Evolutionary conservation across 2,329 filamentous ascomycete genomes (phyloP).

Genomic region (Ciborinia camelliae): DNA sequence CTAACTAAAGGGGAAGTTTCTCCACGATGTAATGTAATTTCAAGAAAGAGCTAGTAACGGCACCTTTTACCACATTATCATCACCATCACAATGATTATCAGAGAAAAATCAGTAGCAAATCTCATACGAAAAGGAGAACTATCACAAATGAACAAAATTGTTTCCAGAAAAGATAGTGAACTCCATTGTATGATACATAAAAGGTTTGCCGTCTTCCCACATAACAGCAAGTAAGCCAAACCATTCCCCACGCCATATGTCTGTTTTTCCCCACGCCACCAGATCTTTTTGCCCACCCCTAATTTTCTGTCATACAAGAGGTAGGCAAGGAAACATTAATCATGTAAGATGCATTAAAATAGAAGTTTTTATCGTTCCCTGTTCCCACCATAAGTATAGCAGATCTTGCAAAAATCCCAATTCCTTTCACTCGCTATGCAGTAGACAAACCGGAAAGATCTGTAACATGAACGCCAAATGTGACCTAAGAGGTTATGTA

Average conservation of each 20-base stretch:
- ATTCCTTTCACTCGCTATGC: slow-evolving; percentile 39
- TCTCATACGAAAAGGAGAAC: background rate
- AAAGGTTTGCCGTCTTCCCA: slow-evolving; percentile 23
- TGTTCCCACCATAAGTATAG: slow-evolving; percentile 28
- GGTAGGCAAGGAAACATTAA: slow-evolving; percentile 34
- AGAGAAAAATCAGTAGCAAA: background rate
- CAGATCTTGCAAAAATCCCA: slow-evolving; percentile 35
- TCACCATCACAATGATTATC: background rate
- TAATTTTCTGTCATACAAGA: slow-evolving; percentile 27
- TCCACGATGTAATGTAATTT: background rate
- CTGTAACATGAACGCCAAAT: slow-evolving; percentile 36
- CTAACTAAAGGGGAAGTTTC: background rate
- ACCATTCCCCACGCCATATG: slow-evolving; percentile 34
- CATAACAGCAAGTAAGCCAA: slow-evolving; percentile 31
- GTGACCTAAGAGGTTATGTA: slow-evolving; percentile 36
- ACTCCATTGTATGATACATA: slow-evolving; percentile 39
- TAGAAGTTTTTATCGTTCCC: slow-evolving; percentile 29
- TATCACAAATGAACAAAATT: background rate
- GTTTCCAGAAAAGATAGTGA: slow-evolving; percentile 23
- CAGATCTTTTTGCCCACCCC: slow-evolving; percentile 26
- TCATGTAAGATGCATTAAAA: slow-evolving; percentile 38
- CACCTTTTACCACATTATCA: background rate
- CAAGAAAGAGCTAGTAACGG: background rate
- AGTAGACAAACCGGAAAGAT: slow-evolving; percentile 36
- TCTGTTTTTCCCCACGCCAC: slow-evolving; percentile 30